Conservation (phyloP, 2,329 filamentous ascomycete species). For the Penicillium sp. region DNA sequence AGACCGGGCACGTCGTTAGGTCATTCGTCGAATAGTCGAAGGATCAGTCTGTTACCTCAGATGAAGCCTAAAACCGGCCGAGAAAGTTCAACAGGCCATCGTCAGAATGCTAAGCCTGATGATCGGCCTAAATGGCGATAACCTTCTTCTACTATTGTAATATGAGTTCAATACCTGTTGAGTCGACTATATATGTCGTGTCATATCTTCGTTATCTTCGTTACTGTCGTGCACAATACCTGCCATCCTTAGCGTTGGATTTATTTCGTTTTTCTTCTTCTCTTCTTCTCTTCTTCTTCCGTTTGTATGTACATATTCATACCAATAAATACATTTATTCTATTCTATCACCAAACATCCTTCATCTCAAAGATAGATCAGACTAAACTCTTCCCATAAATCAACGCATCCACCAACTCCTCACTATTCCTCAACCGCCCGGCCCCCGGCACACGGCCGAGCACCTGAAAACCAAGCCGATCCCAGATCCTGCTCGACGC, state of each 20-base stretch:
- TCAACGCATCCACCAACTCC: conserved; percentile 36
- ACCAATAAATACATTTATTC: neutral
- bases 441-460: conserved; percentile 35
- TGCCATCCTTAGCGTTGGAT: neutral
- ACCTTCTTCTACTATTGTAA: neutral
- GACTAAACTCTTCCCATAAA: conserved; percentile 32
- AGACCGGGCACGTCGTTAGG: conserved; percentile 39
- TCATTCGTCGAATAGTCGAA: conserved; percentile 34
- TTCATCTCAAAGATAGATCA: neutral
- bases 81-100: conserved; percentile 7
- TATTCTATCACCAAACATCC: neutral
- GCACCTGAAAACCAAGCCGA: conserved; percentile 33
- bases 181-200: too few relatives aligned
- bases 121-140: conserved; percentile 37
- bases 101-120: conserved; percentile 22
- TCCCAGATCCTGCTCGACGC: conserved; percentile 39
- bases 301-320: conserved; percentile 12
- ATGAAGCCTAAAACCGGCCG: conserved; percentile 26
- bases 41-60: conserved; percentile 39
- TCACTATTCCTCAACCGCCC: conserved; percentile 34
- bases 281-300: neutral
- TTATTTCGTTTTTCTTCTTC: neutral
- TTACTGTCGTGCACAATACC: neutral
- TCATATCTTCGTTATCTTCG: too few relatives aligned
- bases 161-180: too few relatives aligned